A percentile compares a stretch with the other conserved stretches of the same genome.
phyloP scores from a whole-genome alignment of 1,139 yeast genomes.

The Geotrichum histeridarum region DNA sequence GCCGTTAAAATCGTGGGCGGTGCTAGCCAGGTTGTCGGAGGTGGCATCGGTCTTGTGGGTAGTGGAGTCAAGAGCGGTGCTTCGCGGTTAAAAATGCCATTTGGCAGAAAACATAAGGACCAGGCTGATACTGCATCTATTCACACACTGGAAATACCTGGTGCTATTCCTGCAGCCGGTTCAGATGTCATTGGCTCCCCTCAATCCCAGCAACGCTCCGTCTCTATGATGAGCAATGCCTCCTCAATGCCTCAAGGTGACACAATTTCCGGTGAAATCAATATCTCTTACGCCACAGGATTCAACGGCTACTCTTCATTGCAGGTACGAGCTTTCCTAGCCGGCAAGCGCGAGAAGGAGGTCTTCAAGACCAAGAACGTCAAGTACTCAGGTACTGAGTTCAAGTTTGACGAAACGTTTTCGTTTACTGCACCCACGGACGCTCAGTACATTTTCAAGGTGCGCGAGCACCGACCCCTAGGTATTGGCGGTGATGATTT shows the following conservation, averaged over 20 bases:
- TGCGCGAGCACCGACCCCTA: constrained; percentile 67
- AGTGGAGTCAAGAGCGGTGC: constrained; percentile 23
- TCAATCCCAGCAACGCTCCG: constrained; percentile 12
- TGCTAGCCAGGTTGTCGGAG: constrained; percentile 41
- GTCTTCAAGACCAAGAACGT: constrained; percentile 59
- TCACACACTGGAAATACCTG: background rate
- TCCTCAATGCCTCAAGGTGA: constrained; percentile 19
- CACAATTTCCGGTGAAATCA: constrained; percentile 27
- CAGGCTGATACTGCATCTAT: background rate
- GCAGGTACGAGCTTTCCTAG: constrained; percentile 33
- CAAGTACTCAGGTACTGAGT: constrained; percentile 49
- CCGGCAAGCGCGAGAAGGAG: constrained; percentile 43
- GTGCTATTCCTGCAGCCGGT: background rate
- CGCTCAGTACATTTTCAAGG: constrained; percentile 48
- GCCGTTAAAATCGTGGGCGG: constrained; percentile 40
- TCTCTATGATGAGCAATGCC: constrained; percentile 23
- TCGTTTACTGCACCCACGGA: constrained; percentile 64
- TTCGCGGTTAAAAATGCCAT: constrained; percentile 6
- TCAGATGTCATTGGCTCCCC: background rate
- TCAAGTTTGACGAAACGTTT: constrained; percentile 60
- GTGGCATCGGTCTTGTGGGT: constrained; percentile 42
- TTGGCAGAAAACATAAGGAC: background rate
- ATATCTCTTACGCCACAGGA: constrained; percentile 32
- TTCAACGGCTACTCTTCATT: constrained; percentile 27
- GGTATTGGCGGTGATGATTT: constrained; percentile 60